Conservation (phyloP, 2,329 filamentous ascomycete species). For the Fusarium chuoi region DNA sequence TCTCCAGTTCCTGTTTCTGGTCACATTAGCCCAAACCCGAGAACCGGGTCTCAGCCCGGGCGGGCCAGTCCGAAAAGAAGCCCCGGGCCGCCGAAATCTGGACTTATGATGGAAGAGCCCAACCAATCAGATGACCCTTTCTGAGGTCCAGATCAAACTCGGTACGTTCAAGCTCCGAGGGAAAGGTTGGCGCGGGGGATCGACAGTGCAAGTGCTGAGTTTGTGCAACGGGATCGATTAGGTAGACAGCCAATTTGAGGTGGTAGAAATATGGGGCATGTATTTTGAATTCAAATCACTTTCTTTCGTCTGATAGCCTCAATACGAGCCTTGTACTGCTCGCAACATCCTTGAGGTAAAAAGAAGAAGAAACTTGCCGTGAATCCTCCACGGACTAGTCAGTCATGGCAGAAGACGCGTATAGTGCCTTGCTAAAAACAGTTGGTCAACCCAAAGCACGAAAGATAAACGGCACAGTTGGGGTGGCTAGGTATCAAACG, state of each 20-base stretch:
- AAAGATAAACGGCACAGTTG: constrained; percentile 12
- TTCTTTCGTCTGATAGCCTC: neutral
- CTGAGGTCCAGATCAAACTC: neutral
- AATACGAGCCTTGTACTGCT: neutral
- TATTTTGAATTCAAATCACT: neutral
- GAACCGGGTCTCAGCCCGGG: constrained; percentile 17
- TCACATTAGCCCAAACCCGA: constrained; percentile 8
- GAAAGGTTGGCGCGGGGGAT: constrained; percentile 30
- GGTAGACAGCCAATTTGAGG: neutral
- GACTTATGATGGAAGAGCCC: constrained; percentile 1
- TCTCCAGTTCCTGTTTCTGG: neutral
- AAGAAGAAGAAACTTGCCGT: neutral
- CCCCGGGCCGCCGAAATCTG: neutral
- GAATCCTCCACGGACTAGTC: neutral
- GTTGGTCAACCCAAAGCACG: neutral
- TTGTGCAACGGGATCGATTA: neutral
- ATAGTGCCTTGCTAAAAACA: neutral
- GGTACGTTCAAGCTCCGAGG: too few relatives aligned
- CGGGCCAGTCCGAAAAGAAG: constrained; percentile 26
- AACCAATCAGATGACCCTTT: neutral
- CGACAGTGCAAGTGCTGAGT: constrained; percentile 34
- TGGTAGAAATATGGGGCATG: neutral
- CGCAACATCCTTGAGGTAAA: neutral
- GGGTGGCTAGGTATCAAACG: constrained; percentile 16
- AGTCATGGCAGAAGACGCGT: neutral